Base-by-base conservation (phyloP, 345 rosid species). In the Erysimum cheiranthoides region DNA sequence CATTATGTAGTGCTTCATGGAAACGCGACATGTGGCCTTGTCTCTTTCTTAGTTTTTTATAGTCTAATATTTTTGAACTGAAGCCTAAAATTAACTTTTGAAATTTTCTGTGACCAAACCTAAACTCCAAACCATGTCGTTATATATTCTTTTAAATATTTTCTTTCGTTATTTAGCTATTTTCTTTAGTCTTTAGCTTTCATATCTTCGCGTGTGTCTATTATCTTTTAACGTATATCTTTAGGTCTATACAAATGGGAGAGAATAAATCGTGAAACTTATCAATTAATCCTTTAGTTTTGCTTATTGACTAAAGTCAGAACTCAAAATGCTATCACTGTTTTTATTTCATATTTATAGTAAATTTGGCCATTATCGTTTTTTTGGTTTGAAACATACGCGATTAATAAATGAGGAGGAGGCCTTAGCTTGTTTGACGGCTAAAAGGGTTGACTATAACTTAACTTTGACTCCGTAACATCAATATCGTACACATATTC, bases 21-120 rank as follows among this genome's bases (percentile, higher is more conserved):
- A 31, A 49, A 42, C 13, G 64, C 49, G 57, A 69, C 76, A 62
- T 17, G 70, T 73, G 76, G 69, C 53, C 8, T 76, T 62, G 39
- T 40, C 68, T 25, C 30, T 45, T 65, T 75, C 56, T 68, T 31
- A 2, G 27, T 16, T 10, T 58, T 57, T 8, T 21, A 0, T 6
- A 11, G 10, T 18, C 42, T 42, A 11, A 8, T 28, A 9, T 8
- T 51, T 25, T 51, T 40, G 7, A 40, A 57, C 36, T 38, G 28
- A 38, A 61, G 11, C 76, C 30, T 38, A 61, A 49, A 38, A 10
- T 61, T 61, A 36, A 39, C 42, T 58, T 12, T 35, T 34, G 5
- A 45, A 30, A 10, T 1, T 39, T 36, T 61, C 7, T 27, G 50
- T 5, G 8, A 36, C 11, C 14, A 58, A 39, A 25, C 9, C 12